Percentiles rank a stretch among this genome's conserved stretches.
phyloP scores from a whole-genome alignment of 2,329 filamentous ascomycete genomes.

The Verticillium tricorpus region DNA sequence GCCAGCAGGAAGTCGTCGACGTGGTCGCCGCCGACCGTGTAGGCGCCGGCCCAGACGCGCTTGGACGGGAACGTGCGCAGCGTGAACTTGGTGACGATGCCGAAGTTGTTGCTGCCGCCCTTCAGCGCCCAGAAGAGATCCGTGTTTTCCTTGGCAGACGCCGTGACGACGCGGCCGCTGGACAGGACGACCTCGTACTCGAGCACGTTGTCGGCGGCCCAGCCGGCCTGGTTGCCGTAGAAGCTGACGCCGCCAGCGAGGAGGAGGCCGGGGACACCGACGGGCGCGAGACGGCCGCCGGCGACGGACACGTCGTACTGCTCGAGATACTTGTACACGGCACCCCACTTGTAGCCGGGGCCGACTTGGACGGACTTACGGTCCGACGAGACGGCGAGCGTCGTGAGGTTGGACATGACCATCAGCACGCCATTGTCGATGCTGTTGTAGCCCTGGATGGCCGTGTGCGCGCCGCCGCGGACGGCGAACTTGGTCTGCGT shows the following conservation, averaged over 20 bases:
- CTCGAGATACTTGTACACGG: conserved; percentile 42
- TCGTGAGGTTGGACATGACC: conserved; percentile 28
- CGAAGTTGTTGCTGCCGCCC: conserved; percentile 26
- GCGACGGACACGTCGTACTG: conserved; percentile 44
- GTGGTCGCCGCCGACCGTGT: conserved; percentile 14
- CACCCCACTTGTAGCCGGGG: conserved; percentile 46
- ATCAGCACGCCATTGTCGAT: conserved; percentile 26
- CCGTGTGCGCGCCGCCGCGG: conserved; percentile 26
- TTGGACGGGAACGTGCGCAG: conserved; percentile 6
- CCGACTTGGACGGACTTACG: conserved; percentile 23
- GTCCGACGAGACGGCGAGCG: conserved; percentile 23
- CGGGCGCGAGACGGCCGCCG: conserved; percentile 49
- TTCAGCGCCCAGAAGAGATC: conserved; percentile 40
- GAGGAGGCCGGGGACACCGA: conserved; percentile 52
- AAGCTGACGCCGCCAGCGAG: conserved; percentile 58
- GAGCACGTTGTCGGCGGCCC: conserved; percentile 60
- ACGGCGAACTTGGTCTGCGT: conserved; percentile 25
- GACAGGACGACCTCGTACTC: conserved; percentile 45
- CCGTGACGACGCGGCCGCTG: conserved; percentile 32
- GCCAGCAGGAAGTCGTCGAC: conserved; percentile 15
- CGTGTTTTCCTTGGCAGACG: conserved; percentile 24
- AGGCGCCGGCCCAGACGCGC: conserved; percentile 14
- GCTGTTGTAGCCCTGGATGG: conserved; percentile 17
- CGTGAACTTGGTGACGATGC: conserved; percentile 6
- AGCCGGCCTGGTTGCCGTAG: conserved; percentile 47